Percentiles rank a stretch among this genome's conserved stretches.
These are phyloP conservation scores for Talaromyces proteolyticus DNA, from an alignment of 495 filamentous ascomycete species.

Conservation along the genomic window DNA sequence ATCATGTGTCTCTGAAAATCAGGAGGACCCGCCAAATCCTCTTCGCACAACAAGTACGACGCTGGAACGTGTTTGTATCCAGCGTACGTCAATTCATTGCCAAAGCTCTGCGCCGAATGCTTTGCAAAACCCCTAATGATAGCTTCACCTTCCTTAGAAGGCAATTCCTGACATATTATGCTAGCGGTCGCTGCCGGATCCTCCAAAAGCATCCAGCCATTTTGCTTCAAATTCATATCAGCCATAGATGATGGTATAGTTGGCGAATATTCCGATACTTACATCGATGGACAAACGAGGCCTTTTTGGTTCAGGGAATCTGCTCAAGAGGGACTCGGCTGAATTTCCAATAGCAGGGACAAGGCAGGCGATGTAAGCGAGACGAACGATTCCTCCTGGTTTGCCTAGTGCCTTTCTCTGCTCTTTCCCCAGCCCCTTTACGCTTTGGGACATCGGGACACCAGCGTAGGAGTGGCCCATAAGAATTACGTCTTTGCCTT, in stretches of 20 bases:
- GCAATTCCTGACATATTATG: neutral
- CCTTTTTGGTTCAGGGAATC: neutral
- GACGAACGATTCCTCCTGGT: conserved; percentile 27
- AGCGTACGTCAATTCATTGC: neutral
- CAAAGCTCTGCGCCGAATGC: neutral
- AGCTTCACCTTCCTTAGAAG: neutral
- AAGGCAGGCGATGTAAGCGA: conserved; percentile 27
- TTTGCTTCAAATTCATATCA: neutral
- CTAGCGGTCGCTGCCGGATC: neutral
- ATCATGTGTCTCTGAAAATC: neutral
- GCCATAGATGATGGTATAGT: neutral
- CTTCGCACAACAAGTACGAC: neutral
- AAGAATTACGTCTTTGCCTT: conserved; percentile 27
- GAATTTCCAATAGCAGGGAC: neutral
- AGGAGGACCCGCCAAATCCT: neutral
- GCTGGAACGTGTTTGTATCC: neutral
- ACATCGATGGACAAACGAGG: neutral
- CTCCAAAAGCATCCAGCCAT: neutral
- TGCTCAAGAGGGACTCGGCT: neutral
- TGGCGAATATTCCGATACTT: neutral
- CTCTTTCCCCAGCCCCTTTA: conserved; percentile 27
- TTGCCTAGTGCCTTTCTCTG: conserved; percentile 31
- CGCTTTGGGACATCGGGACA: conserved; percentile 27
- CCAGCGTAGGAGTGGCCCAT: conserved; percentile 34
- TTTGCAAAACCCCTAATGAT: neutral